These are phyloP conservation scores for Leccinum longicurvipes DNA, from an alignment of 768 basidiomycete genomes.

Conservation along the genomic window DNA sequence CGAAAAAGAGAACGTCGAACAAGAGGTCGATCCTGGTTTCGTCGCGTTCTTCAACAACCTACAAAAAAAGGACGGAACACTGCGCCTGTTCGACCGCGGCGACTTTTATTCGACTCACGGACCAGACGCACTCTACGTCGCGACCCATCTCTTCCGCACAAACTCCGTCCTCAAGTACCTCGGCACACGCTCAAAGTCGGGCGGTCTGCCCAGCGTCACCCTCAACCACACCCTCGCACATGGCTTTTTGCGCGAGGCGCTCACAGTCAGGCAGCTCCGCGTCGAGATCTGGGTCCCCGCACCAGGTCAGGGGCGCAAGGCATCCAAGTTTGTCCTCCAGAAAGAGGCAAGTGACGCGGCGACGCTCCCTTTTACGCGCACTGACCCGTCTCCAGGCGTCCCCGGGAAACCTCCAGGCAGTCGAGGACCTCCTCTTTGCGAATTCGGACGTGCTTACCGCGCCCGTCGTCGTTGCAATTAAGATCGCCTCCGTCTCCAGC, in stretches of 20 bases:
- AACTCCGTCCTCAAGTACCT: conserved; percentile 92
- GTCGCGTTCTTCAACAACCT: conserved; percentile 64
- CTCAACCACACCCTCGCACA: conserved; percentile 77
- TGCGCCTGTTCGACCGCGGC: conserved; percentile 84
- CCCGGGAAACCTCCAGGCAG: conserved; percentile 66
- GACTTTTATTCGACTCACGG: conserved; percentile 91
- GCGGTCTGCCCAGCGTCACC: conserved; percentile 71
- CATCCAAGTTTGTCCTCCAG: conserved; percentile 68
- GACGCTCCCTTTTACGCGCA: too few species aligned
- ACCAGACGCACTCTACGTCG: conserved; percentile 83
- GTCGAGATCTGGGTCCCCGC: conserved; percentile 89
- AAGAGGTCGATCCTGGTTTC: conserved; percentile 64
- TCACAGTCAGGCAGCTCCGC: conserved; percentile 86
- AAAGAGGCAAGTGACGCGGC: conserved; percentile 58
- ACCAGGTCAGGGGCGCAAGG: conserved; percentile 70
- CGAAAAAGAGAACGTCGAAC: conserved; percentile 45
- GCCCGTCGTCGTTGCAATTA: conserved; percentile 89
- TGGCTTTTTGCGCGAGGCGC: conserved; percentile 78
- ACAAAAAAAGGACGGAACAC: conserved; percentile 67
- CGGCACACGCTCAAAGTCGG: conserved; percentile 57
- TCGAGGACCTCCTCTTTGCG: conserved; percentile 83
- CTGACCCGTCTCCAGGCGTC: conserved; percentile 51
- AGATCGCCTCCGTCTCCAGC: conserved; percentile 55
- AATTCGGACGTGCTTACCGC: conserved; percentile 77
- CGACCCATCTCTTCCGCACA: conserved; percentile 79